Evolutionary conservation across 2,329 filamentous ascomycete species (phyloP).

Genomic region (Fusarium torulosum): DNA sequence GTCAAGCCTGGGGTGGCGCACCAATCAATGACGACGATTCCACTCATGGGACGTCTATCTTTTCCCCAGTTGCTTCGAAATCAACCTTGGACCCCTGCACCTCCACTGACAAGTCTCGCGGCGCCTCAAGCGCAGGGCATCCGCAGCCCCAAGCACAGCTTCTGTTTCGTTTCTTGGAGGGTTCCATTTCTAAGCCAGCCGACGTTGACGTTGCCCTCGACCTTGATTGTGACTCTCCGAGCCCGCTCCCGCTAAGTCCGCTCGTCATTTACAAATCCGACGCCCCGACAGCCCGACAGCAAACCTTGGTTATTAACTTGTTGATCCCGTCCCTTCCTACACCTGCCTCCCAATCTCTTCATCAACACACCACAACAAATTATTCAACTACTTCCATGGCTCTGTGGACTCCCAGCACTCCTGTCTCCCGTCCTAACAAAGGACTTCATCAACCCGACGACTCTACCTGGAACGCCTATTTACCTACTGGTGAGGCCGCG

Average conservation of each 20-base stretch:
- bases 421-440: conserved; percentile 37
- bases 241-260: conserved; percentile 38
- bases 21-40: conserved; percentile 39
- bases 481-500: conserved; percentile 44
- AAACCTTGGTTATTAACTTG: conserved; percentile 24
- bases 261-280: conserved; percentile 41
- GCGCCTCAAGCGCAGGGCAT: conserved; percentile 32
- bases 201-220: conserved; percentile 10
- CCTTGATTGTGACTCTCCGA: conserved; percentile 27
- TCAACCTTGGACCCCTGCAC: conserved; percentile 31
- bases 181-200: conserved; percentile 40
- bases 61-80: conserved; percentile 11
- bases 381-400: conserved; percentile 39
- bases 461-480: conserved; percentile 53
- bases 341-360: conserved; percentile 13
- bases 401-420: conserved; percentile 45
- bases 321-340: conserved; percentile 13
- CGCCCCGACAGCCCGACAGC: conserved; percentile 31
- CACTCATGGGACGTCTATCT: conserved; percentile 39
- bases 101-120: conserved; percentile 35
- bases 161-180: conserved; percentile 36
- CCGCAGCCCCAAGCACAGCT: conserved; percentile 24
- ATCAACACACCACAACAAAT: conserved; percentile 20
- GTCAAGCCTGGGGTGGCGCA: conserved; percentile 41
- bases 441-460: conserved; percentile 56